Evolutionary conservation across 2,329 filamentous ascomycete genomes (phyloP).

Genomic region (Ceratocystis huliohia): DNA sequence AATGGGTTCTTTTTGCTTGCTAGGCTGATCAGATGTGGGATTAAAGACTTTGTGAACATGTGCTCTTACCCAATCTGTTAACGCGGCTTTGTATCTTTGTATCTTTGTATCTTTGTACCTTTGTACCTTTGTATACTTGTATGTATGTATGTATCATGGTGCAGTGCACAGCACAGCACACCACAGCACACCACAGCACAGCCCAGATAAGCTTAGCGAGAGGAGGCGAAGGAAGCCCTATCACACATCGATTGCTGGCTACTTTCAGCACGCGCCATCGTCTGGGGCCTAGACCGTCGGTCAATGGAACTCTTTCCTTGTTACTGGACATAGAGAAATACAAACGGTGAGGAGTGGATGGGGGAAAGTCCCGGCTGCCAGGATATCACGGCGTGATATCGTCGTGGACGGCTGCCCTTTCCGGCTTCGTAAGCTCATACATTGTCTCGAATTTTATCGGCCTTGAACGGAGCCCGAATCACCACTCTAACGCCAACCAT

Average conservation of each 20-base stretch:
- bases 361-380: background rate
- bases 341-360: background rate
- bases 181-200: background rate
- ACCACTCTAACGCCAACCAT: background rate
- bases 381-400: background rate
- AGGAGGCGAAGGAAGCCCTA: background rate
- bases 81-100: background rate
- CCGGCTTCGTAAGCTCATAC: background rate
- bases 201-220: background rate
- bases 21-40: background rate
- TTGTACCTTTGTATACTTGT: too few relatives aligned
- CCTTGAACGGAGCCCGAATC: background rate
- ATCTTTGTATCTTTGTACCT: too few relatives aligned
- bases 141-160: too few relatives aligned
- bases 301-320: background rate
- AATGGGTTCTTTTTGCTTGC: background rate
- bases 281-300: background rate
- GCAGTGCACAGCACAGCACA: background rate
- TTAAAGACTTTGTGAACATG: background rate
- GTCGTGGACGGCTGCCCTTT: background rate
- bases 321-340: background rate
- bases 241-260: background rate
- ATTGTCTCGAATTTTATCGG: background rate
- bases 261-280: background rate
- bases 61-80: background rate